Evolutionary conservation across 345 rosid genomes (phyloP).

Genomic region (Iberis pinnata): DNA sequence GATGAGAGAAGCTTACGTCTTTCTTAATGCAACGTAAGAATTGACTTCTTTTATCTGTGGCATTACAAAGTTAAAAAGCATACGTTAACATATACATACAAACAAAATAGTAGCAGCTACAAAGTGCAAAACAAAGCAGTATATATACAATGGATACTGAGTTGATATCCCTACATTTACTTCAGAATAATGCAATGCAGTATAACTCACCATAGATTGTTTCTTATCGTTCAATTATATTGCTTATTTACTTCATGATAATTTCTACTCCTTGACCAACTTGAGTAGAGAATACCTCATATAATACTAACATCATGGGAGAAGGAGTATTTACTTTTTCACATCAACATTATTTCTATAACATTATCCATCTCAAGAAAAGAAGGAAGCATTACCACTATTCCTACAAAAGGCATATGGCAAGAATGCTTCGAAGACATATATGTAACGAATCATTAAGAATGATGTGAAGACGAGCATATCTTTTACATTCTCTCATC

Average conservation of each 20-base stretch:
- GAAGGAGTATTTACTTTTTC: not conserved
- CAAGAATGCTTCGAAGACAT: not conserved
- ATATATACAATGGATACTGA: not conserved
- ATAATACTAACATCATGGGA: not conserved
- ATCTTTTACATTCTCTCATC: constrained; percentile 99
- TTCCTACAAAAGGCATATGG: not conserved
- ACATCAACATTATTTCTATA: not conserved
- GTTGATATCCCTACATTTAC: not conserved
- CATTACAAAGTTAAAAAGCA: constrained; percentile 7
- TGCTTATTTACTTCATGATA: constrained; percentile 76
- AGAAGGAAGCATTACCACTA: not conserved
- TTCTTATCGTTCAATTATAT: constrained; percentile 93
- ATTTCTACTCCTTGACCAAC: constrained; percentile 73
- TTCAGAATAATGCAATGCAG: not conserved
- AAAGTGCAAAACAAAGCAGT: not conserved
- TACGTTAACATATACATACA: constrained; percentile 2
- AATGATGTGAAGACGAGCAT: too few relatives aligned
- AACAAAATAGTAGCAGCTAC: constrained; percentile 1
- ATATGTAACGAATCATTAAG: too few relatives aligned
- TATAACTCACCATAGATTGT: constrained; percentile 77
- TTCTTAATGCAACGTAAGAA: constrained; percentile 84
- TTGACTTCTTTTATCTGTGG: constrained; percentile 91
- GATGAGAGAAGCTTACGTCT: constrained; percentile 53
- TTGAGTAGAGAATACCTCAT: constrained; percentile 34
- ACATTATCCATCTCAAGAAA: not conserved